Percentiles rank a stretch among this genome's conserved stretches.
Evolutionary conservation across 129 eudicot species (phyloP).

Genomic region (Artemisia argyi): DNA sequence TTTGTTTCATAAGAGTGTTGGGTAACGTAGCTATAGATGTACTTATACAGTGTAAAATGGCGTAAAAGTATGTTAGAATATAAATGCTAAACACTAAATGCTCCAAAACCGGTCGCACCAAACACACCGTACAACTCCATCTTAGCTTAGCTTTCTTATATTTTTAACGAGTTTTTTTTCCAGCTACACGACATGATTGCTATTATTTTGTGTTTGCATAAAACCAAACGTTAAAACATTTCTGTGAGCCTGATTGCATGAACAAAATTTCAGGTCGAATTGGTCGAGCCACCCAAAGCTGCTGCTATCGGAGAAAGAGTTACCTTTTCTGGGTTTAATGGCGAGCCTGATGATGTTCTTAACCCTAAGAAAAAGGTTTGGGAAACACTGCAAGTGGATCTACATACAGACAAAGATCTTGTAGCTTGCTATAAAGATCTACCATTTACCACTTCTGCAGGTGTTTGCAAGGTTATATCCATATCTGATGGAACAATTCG

Average conservation of each 20-base stretch:
- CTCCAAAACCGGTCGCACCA: too few relatives aligned
- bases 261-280: conserved; percentile 64
- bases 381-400: conserved; percentile 82
- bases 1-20: too few relatives aligned
- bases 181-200: background rate
- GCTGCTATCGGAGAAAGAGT: conserved; percentile 80
- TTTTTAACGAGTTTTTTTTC: background rate
- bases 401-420: conserved; percentile 62
- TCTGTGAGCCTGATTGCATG: background rate
- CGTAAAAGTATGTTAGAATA: too few relatives aligned
- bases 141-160: background rate
- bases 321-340: conserved; percentile 59
- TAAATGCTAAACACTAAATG: too few relatives aligned
- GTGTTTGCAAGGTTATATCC: conserved; percentile 80
- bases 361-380: conserved; percentile 95
- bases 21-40: too few relatives aligned
- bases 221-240: background rate
- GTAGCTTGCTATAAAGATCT: conserved; percentile 75
- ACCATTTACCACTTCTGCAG: conserved; percentile 83
- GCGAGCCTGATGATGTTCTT: conserved; percentile 73
- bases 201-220: background rate
- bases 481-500: conserved; percentile 64
- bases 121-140: too few relatives aligned
- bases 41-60: too few relatives aligned
- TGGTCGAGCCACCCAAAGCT: conserved; percentile 82